phyloP scores from a whole-genome alignment of 176 grass and related monocot species.

The Oryza glaberrima region DNA sequence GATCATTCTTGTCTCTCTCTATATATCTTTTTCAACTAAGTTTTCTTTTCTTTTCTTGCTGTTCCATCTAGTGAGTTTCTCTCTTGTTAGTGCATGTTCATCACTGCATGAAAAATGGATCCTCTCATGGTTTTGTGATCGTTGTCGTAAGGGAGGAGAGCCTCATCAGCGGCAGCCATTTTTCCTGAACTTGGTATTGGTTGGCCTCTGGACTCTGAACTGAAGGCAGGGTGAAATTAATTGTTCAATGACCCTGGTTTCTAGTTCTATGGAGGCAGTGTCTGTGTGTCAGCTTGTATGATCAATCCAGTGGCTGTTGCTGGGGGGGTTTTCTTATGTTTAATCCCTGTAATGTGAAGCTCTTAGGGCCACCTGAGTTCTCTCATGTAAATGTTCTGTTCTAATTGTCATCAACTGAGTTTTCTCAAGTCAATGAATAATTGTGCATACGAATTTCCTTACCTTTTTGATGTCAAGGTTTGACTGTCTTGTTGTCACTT shows the following conservation, averaged over 20 bases:
- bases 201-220: neutral
- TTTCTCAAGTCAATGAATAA: neutral
- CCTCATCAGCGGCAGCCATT: conserved; percentile 4
- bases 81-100: neutral
- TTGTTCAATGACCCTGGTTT: neutral
- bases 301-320: conserved; percentile 19
- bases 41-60: neutral
- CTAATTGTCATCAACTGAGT: neutral
- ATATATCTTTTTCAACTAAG: neutral
- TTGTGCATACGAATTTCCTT: conserved; percentile 3
- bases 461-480: neutral
- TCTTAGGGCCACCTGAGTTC: neutral
- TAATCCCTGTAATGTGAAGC: conserved; percentile 3
- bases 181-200: conserved; percentile 6
- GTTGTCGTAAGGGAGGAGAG: neutral
- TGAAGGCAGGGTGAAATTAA: neutral
- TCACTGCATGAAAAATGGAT: neutral
- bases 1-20: neutral
- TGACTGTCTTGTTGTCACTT: neutral
- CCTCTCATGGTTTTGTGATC: neutral
- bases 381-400: conserved; percentile 24
- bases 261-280: neutral
- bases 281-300: neutral
- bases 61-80: neutral
- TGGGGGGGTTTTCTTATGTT: neutral